Evolutionary conservation across 352 stramenopile species (phyloP).

Genomic region (Peronospora destructor): DNA sequence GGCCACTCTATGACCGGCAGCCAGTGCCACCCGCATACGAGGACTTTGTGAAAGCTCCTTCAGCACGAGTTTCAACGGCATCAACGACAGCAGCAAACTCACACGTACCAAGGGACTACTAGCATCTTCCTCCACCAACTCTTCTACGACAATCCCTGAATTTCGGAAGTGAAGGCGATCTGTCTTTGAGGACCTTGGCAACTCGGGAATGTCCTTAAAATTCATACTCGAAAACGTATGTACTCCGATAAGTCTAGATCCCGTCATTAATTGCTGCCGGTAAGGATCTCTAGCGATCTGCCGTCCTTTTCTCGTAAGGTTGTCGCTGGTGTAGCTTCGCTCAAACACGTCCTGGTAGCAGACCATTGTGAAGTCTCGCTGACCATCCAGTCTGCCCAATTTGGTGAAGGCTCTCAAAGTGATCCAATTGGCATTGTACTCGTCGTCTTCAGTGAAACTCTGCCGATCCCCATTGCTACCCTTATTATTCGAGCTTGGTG

Average conservation of each 20-base stretch:
- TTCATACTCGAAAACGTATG: constrained; percentile 57
- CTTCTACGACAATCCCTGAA: constrained; percentile 48
- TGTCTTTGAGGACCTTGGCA: constrained; percentile 40
- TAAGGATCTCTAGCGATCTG: constrained; percentile 17
- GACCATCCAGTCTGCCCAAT: constrained; percentile 28
- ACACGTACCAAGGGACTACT: constrained; percentile 35
- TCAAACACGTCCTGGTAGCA: constrained; percentile 62
- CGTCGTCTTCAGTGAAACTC: constrained; percentile 46
- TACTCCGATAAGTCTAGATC: constrained; percentile 36
- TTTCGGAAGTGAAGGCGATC: constrained; percentile 52
- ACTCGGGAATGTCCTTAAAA: constrained; percentile 51
- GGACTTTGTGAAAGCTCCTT: constrained; percentile 33
- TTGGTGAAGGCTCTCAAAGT: constrained; percentile 33
- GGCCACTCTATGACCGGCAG: constrained; percentile 20
- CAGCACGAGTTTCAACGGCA: constrained; percentile 38
- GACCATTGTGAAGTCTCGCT: constrained; percentile 51
- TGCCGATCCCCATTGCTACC: constrained; percentile 11
- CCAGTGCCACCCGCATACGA: constrained; percentile 25
- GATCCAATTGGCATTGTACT: constrained; percentile 53
- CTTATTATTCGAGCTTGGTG: constrained; percentile 5
- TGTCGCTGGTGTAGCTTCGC: constrained; percentile 25
- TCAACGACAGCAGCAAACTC: constrained; percentile 50
- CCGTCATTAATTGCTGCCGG: constrained; percentile 10
- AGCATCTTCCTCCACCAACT: constrained; percentile 22
- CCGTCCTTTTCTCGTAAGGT: constrained; percentile 23